A percentile compares a stretch with the other conserved stretches of the same genome.
phyloP scores from a whole-genome alignment of 2,329 filamentous ascomycete species.

The Sporothrix euskadiensis region DNA sequence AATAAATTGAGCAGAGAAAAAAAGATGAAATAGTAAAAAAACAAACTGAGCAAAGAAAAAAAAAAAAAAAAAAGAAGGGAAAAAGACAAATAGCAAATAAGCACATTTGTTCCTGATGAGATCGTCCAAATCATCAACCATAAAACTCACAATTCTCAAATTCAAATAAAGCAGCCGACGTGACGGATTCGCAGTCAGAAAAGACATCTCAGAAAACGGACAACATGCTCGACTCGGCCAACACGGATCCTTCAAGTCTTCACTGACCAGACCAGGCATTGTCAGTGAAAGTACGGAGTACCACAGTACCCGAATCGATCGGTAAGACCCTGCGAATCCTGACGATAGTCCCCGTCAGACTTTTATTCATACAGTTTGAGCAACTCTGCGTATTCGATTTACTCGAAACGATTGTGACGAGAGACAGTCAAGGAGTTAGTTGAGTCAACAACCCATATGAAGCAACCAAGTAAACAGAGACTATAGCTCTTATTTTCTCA shows the following conservation, averaged over 20 bases:
- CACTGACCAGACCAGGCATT: not conserved
- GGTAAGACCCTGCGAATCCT: not conserved
- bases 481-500: too few relatives aligned
- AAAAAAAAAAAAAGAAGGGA: not conserved
- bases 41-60: not conserved
- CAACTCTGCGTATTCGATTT: too few relatives aligned
- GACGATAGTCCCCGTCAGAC: not conserved
- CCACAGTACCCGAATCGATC: not conserved
- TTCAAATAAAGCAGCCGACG: not conserved
- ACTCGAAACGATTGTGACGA: too few relatives aligned
- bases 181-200: not conserved
- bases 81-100: not conserved
- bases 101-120: too few relatives aligned
- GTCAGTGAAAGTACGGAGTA: not conserved
- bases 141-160: not conserved
- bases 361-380: not conserved
- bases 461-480: too few relatives aligned
- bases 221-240: not conserved
- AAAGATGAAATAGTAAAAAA: not conserved
- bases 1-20: too few relatives aligned
- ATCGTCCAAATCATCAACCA: not conserved
- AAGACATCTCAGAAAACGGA: not conserved
- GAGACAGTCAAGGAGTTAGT: not conserved
- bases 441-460: too few relatives aligned
- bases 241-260: not conserved